Evolutionary conservation across 768 basidiomycete species (phyloP).

Genomic region (Suillus discolor): DNA sequence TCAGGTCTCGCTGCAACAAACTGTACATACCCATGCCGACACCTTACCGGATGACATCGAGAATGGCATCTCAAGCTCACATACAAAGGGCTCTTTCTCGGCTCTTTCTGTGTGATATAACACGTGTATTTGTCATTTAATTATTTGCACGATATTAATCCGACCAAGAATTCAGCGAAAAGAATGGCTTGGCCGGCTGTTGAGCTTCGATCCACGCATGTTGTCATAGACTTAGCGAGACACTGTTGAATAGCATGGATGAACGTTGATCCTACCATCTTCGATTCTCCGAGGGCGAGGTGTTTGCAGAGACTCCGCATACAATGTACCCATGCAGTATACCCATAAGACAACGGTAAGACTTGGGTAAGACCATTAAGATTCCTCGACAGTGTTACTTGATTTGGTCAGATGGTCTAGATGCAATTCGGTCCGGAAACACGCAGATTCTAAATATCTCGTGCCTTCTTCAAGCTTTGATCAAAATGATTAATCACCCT

Average conservation of each 20-base stretch:
- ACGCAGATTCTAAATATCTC: background rate
- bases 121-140: background rate
- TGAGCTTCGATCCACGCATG: background rate
- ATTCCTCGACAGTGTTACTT: background rate
- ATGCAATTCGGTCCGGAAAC: background rate
- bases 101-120: slow-evolving; percentile 9
- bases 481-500: background rate
- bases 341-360: background rate
- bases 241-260: background rate
- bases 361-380: too few species aligned
- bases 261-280: background rate
- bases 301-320: background rate
- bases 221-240: background rate
- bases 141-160: background rate
- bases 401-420: background rate
- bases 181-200: background rate
- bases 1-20: slow-evolving; percentile 11
- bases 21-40: slow-evolving; percentile 14
- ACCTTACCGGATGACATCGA: background rate
- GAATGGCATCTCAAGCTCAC: background rate
- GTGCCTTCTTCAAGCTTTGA: background rate
- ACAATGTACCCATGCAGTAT: background rate
- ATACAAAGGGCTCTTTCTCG: background rate
- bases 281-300: background rate
- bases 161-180: background rate